These are phyloP conservation scores for Micractinium conductrix DNA, from an alignment of 139 green algal species.

Conservation along the genomic window DNA sequence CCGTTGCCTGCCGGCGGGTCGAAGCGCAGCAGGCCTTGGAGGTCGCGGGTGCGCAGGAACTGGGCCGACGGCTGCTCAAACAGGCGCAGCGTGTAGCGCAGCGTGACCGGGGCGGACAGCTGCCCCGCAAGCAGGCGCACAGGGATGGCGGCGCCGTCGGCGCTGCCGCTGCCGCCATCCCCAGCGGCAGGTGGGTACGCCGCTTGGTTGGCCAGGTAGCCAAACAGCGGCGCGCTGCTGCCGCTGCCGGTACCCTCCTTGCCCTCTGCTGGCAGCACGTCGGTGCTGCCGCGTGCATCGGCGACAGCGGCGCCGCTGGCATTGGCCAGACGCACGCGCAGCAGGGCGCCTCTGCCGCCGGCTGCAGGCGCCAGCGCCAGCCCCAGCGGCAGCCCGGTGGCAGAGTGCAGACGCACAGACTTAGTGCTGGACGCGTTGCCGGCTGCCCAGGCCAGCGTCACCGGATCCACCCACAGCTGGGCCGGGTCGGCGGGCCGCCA, in stretches of 20 bases:
- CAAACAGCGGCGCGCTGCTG: constrained; percentile 29
- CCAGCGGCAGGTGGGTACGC: constrained; percentile 25
- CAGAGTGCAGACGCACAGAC: neutral
- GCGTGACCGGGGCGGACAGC: constrained; percentile 1
- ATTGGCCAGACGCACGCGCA: neutral
- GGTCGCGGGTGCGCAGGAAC: constrained; percentile 2
- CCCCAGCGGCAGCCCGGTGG: constrained; percentile 6
- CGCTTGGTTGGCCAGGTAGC: constrained; percentile 8
- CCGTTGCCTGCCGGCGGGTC: neutral
- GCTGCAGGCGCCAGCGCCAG: neutral
- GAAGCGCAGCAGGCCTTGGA: constrained; percentile 41
- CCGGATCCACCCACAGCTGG: constrained; percentile 19
- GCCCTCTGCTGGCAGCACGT: neutral
- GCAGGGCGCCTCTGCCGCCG: neutral
- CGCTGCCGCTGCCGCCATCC: neutral
- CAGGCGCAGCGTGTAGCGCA: constrained; percentile 9
- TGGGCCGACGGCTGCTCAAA: neutral
- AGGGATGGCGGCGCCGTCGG: neutral
- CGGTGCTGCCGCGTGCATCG: neutral
- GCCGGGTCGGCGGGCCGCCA: constrained; percentile 10
- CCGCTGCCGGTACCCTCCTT: neutral
- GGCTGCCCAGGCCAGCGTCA: constrained; percentile 2
- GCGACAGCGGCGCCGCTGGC: constrained; percentile 6
- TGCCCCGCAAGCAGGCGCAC: constrained; percentile 30
- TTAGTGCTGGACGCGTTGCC: constrained; percentile 10